Evolutionary conservation across 306 rosid species (phyloP).

Genomic region (Astragalus glycyphyllos): DNA sequence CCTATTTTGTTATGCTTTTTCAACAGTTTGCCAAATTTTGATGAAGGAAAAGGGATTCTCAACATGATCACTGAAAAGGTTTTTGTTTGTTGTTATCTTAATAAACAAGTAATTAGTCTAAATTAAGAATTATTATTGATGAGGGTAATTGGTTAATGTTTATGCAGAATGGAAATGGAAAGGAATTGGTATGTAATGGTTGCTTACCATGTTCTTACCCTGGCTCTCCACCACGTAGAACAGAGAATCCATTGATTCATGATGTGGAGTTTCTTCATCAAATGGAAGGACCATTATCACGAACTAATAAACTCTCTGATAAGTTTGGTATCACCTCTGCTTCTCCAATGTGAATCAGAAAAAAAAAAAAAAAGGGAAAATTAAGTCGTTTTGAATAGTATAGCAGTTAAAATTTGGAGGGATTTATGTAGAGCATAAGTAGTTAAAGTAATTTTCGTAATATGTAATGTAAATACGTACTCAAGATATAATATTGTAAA

Average conservation of each 20-base stretch:
- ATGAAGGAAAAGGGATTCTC: slow-evolving; percentile 55
- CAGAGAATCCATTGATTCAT: slow-evolving; percentile 77
- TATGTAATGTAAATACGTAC: slow-evolving; percentile 46
- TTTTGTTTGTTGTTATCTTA: slow-evolving; percentile 20
- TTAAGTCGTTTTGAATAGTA: slow-evolving; percentile 17
- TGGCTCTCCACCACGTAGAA: slow-evolving; percentile 82
- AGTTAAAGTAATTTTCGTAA: slow-evolving; percentile 15
- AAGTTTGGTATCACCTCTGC: slow-evolving; percentile 58
- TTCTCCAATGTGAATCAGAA: slow-evolving; percentile 47
- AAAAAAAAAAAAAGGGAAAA: not conserved
- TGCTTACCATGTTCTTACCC: slow-evolving; percentile 67
- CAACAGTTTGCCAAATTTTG: slow-evolving; percentile 54
- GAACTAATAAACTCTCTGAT: slow-evolving; percentile 60
- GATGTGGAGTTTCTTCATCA: slow-evolving; percentile 80
- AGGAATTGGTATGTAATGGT: slow-evolving; percentile 53
- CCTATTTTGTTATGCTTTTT: slow-evolving; percentile 26
- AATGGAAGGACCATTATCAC: slow-evolving; percentile 66
- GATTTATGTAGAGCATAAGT: slow-evolving; percentile 26
- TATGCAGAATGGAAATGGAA: slow-evolving; percentile 56
- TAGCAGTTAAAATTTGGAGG: slow-evolving; percentile 25
- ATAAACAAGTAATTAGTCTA: not conserved
- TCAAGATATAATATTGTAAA: slow-evolving; percentile 17
- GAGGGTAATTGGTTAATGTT: slow-evolving; percentile 35
- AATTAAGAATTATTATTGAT: slow-evolving; percentile 4
- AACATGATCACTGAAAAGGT: slow-evolving; percentile 75